A percentile compares a stretch with the other conserved stretches of the same genome.
Conservation (phyloP, 805 yeast species). For the Wickerhamiella australiensis region DNA sequence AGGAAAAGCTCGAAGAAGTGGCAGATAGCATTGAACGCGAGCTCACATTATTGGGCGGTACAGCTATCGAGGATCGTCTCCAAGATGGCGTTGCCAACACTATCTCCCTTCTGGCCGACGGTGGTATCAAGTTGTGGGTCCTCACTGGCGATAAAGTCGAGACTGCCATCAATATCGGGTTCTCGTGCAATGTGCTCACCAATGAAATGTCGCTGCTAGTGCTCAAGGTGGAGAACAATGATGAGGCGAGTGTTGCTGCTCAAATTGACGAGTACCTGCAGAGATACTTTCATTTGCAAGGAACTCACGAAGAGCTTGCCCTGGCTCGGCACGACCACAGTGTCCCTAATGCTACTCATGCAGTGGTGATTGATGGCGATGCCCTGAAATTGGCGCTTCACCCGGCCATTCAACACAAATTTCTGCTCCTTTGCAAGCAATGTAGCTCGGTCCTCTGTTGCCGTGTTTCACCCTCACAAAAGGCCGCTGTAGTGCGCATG, state of each 20-base stretch:
- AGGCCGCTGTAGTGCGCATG: slow-evolving; percentile 59
- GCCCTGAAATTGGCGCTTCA: slow-evolving; percentile 44
- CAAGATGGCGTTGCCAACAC: slow-evolving; percentile 75
- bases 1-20: slow-evolving; percentile 44
- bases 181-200: slow-evolving; percentile 62
- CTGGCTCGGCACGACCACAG: slow-evolving; percentile 50
- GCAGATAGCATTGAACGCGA: slow-evolving; percentile 51
- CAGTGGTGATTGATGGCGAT: slow-evolving; percentile 63
- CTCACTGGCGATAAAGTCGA: slow-evolving; percentile 76
- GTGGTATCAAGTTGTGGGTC: slow-evolving; percentile 78
- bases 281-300: slow-evolving; percentile 40
- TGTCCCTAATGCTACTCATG: slow-evolving; percentile 47
- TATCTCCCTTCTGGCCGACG: slow-evolving; percentile 52
- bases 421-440: slow-evolving; percentile 58
- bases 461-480: slow-evolving; percentile 74
- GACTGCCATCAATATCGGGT: slow-evolving; percentile 82
- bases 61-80: slow-evolving; percentile 71
- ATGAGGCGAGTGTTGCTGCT: slow-evolving; percentile 23
- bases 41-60: slow-evolving; percentile 56
- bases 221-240: slow-evolving; percentile 31
- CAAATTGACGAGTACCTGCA: slow-evolving; percentile 38
- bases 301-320: slow-evolving; percentile 36
- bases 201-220: slow-evolving; percentile 61
- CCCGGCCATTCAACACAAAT: slow-evolving; percentile 38
- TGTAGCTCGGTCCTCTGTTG: slow-evolving; percentile 73